Evolutionary conservation across 2,329 filamentous ascomycete species (phyloP), one percentile per base, ranked within the genome.

Genomic region (Exophiala xenobiotica): DNA sequence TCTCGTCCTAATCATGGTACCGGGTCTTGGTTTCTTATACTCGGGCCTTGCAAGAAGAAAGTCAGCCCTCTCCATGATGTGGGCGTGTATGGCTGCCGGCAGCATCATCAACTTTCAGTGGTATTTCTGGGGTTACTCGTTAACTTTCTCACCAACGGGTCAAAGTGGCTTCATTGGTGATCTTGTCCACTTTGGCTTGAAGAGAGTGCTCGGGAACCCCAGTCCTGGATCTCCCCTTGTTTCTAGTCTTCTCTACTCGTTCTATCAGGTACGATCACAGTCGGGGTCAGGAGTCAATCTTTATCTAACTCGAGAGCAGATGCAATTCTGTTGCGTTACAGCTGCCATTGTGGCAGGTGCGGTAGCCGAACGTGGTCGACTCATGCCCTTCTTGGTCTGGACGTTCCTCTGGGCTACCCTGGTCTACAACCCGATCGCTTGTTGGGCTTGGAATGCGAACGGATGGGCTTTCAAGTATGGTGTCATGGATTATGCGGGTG

Each of bases 111-210:
- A 88, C 50, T 96, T 99, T 77, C 93, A 99, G 75, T 99, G 93
- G 93, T 97, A 96, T 67, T 96, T 99, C 71, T 97, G 93, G 92
- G 93, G 93, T 29, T 99, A 96, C 72, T 96, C 92, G 11, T 78
- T 99, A 56, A 91, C 92, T 46, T 96, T 97, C 73, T 93, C 88
- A 65, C 78, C 81, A 37, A 83, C 83, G 11, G 88, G 86, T 3
- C 90, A 82, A 61, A 96, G 88, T 73, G 87, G 88, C 46, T 97
- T 88, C 74, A 97, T 99, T 66, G 93, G 93, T 49, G 83, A 97
- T 69, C 74, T 99, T 49, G 80, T 85, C 62, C 88, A 95, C 70
- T 96, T 97, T 64, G 93, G 90, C 56, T 79, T 99, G 63, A 86
- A 82, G 78, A 88, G 90, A 66, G 89, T 90, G 2, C 79, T 95